These are phyloP conservation scores for Salicornia ramosissima DNA, from an alignment of 148 eudicot genomes.

Conservation along the genomic window DNA sequence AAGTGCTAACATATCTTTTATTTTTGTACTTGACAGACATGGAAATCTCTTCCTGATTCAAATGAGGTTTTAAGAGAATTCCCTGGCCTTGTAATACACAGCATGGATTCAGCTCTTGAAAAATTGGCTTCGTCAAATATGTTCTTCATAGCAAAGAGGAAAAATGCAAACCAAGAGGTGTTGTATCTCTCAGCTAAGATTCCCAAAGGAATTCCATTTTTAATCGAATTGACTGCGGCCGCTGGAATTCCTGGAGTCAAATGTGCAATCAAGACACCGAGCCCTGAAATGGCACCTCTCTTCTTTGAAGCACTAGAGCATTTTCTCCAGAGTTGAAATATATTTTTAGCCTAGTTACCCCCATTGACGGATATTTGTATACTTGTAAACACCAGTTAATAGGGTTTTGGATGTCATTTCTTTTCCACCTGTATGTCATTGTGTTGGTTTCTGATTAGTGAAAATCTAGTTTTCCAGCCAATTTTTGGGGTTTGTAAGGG, in stretches of 20 bases:
- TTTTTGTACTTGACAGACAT: conserved; percentile 46
- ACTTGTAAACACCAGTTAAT: conserved; percentile 6
- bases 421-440: background rate
- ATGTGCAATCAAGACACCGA: conserved; percentile 83
- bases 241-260: conserved; percentile 74
- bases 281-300: conserved; percentile 87
- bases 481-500: conserved; percentile 12
- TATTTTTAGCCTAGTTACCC: background rate
- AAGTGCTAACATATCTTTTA: background rate
- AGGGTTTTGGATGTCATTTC: background rate
- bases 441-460: conserved; percentile 17
- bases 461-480: conserved; percentile 5
- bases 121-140: conserved; percentile 66
- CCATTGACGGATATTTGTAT: conserved; percentile 16
- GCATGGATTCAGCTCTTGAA: conserved; percentile 73
- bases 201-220: conserved; percentile 77
- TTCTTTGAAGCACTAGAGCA: conserved; percentile 81
- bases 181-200: conserved; percentile 88
- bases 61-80: conserved; percentile 82
- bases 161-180: conserved; percentile 83
- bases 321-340: conserved; percentile 54
- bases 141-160: conserved; percentile 95
- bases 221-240: conserved; percentile 81
- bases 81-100: conserved; percentile 59
- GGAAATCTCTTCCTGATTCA: conserved; percentile 96